Evolutionary conservation across 176 grass and related monocot species (phyloP).

Genomic region (Oryza glumipatula): DNA sequence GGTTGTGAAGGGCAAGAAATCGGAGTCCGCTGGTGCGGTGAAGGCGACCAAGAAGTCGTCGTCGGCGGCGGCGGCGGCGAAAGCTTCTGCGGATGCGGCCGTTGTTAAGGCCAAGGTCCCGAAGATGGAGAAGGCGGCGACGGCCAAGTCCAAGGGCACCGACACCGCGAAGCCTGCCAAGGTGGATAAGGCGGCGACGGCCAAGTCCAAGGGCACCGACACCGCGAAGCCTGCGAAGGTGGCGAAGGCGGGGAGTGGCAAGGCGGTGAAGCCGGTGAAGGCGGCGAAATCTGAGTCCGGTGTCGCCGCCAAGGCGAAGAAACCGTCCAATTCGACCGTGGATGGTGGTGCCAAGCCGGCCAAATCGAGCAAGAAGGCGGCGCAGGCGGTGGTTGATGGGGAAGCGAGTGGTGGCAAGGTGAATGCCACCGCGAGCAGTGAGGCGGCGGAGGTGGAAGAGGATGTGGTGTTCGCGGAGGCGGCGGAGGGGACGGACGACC

Average conservation of each 20-base stretch:
- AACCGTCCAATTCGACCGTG: constrained; percentile 42
- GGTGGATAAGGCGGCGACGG: constrained; percentile 43
- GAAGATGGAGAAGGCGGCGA: constrained; percentile 50
- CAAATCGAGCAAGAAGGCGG: constrained; percentile 55
- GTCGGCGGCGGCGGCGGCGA: background rate
- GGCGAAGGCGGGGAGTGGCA: constrained; percentile 28
- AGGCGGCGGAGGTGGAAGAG: constrained; percentile 26
- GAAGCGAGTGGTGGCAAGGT: constrained; percentile 31
- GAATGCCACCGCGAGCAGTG: constrained; percentile 28
- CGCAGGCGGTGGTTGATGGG: constrained; percentile 23
- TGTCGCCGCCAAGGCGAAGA: constrained; percentile 52
- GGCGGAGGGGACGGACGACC: constrained; percentile 51
- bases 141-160: constrained; percentile 32
- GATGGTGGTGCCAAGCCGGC: constrained; percentile 26
- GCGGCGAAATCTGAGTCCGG: constrained; percentile 54
- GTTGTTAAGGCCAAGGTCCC: constrained; percentile 55
- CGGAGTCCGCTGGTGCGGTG: constrained; percentile 33
- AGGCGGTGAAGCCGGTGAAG: constrained; percentile 55
- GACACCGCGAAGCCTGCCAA: constrained; percentile 58
- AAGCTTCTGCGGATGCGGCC: constrained; percentile 7
- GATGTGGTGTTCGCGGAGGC: constrained; percentile 52
- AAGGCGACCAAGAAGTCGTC: constrained; percentile 38
- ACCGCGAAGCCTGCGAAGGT: constrained; percentile 44
- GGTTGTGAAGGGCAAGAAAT: constrained; percentile 69
- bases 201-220: constrained; percentile 40